Evolutionary conservation across 257 asterid species (phyloP), one percentile per base, ranked within the genome.

Genomic region (Solanum rostratum): DNA sequence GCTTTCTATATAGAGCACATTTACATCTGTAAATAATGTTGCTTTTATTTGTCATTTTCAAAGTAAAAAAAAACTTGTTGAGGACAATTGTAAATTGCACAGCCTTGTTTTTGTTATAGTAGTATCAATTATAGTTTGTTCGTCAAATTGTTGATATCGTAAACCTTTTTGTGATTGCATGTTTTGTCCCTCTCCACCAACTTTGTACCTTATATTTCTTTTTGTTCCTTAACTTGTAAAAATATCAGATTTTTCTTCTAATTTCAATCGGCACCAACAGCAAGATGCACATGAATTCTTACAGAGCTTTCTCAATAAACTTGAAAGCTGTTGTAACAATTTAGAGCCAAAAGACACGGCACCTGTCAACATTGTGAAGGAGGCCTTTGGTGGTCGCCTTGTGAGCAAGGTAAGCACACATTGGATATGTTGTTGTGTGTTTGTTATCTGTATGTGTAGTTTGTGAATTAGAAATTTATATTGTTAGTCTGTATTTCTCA

Each of bases 211-310:
- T 20, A 16, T 33, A 37, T 65, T 53, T 43, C 70, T 63, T 52
- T 91, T 92, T 84, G 52, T 30, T 90, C 82, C 97, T 92, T 92
- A 84, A 92, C 90, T 84, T 52, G 63, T 49, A 33, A 81, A 90
- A 88, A 89, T 85, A 19, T 80, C 88, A 96, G 95, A 93, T 83
- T 89, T 96, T 84, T 96, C 95, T 1, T 90, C 98, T 37, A 43
- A 86, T 83, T 96, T 96, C 83, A 84, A 70, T 70, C 90, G 89
- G 65, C 90, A 24, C 74, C 95, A 91, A 89, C 99, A 96, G 84
- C 98, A 94, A 87, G 98, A 96, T 88, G 99, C 99, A 74, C 97
- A 94, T 86, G 98, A 96, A 70, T 96, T 94, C 86, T 92, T 96
- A 24, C 97, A 93, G 83, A 94, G 97, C 79, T 92, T 93, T 86